phyloP scores from a whole-genome alignment of 163 green algal genomes.

The Coccomyxa subellipsoidea region DNA sequence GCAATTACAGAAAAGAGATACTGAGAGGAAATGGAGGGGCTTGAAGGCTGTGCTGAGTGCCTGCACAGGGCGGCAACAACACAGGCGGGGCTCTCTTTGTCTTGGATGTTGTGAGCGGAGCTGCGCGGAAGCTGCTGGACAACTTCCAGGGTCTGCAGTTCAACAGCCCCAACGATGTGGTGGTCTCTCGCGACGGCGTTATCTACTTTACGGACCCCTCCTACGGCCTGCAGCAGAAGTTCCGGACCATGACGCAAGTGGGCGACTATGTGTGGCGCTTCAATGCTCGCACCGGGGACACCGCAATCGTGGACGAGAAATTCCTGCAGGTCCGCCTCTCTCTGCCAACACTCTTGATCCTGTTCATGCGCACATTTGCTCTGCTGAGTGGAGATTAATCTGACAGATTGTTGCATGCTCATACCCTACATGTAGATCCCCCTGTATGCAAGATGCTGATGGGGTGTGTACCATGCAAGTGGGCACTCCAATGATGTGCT shows the following conservation, averaged over 20 bases:
- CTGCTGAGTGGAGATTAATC: neutral
- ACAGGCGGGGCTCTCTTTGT: neutral
- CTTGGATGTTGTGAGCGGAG: neutral
- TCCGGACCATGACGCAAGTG: neutral
- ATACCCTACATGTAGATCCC: neutral
- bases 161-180: constrained; percentile 13
- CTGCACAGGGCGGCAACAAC: neutral
- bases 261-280: neutral
- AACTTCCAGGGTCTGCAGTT: neutral
- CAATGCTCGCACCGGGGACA: neutral
- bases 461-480: neutral
- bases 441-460: neutral
- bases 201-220: constrained; percentile 2
- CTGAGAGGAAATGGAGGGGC: no score
- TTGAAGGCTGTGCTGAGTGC: no score
- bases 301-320: neutral
- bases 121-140: constrained; percentile 1
- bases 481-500: neutral
- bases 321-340: neutral
- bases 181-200: neutral
- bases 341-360: neutral
- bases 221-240: neutral
- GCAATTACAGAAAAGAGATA: no score
- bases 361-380: neutral
- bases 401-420: no score